Conservation (phyloP, 1,284 basidiomycete genomes). For the Fistulina hepatica region DNA sequence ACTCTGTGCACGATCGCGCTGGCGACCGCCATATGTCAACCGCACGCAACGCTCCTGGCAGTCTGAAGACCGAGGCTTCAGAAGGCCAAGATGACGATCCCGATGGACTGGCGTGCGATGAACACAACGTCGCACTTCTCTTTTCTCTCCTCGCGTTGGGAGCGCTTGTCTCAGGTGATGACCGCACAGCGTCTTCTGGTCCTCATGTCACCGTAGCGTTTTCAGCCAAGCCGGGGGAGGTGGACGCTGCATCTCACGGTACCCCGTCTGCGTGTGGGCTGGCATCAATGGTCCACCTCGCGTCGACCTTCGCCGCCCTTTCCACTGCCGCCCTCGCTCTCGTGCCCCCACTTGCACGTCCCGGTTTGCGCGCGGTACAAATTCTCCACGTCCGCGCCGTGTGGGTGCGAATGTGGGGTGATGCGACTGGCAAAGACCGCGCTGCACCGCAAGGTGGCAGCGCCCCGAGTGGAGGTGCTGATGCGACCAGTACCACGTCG, state of each 20-base stretch:
- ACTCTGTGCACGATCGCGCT: no score
- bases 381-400: slow-evolving; percentile 46
- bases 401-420: slow-evolving; percentile 41
- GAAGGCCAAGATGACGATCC: no score
- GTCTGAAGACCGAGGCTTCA: slow-evolving; percentile 25
- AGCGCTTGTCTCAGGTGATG: slow-evolving; percentile 30
- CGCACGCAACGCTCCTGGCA: not conserved
- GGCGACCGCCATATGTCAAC: no score
- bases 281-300: slow-evolving; percentile 4
- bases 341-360: slow-evolving; percentile 53
- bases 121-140: slow-evolving; percentile 49
- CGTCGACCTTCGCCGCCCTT: no score
- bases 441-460: slow-evolving; percentile 21
- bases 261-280: slow-evolving; percentile 13
- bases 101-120: no score
- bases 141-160: slow-evolving; percentile 56
- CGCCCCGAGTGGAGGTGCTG: no score
- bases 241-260: slow-evolving; percentile 3
- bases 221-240: slow-evolving; percentile 16
- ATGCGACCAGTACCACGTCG: not conserved
- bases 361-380: slow-evolving; percentile 55
- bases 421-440: not conserved
- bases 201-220: no score
- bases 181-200: no score
- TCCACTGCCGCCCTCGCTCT: slow-evolving; percentile 48